Evolutionary conservation across 2,329 filamentous ascomycete species (phyloP), one percentile per base, ranked within the genome.

Genomic region (Aphanocladium album): DNA sequence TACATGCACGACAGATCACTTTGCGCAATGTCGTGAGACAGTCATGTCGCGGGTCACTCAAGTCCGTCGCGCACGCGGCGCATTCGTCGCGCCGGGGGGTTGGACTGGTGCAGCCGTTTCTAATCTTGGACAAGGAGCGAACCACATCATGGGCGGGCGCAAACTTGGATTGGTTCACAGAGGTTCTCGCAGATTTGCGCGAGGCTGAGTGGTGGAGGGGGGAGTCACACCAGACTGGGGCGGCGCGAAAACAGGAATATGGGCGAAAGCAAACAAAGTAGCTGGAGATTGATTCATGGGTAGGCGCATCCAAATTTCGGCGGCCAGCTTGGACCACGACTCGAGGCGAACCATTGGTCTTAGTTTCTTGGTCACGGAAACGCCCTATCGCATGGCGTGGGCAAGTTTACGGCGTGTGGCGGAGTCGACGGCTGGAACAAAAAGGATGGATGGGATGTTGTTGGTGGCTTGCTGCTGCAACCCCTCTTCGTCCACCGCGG

Each of bases 101-200:
- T 6, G 47, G n/a, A 11, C 19, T 3, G 47, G 3, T 2, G 17
- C 35, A 12, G 47, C 19, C n/a, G 21, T 16, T 14, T 51, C 27
- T 19, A 49, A 51, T 51, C 47, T 33, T 19, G n/a, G 12, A 35
- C 33, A 35, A 35, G 6, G 8, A 51, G n/a, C n/a, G 30, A 21
- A 4, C n/a, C 27, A n/a, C 21, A 51, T 51, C 47, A 51, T 11
- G 47, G 27, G 2, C 12, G 3, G 53, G 43, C 41, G 53, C 41
- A n/a, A 19, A n/a, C n/a, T n/a, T n/a, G n/a, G n/a, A n/a, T 30
- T 46, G 52, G 52, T 45, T 56, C 53, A 45, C 19, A 45, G 27
- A 46, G 53, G 53, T 56, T 56, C 53, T 56, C 19, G 41, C 19
- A 19, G n/a, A 11, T 53, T 52, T 23, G 53, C 53, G 41, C 53